A percentile compares a stretch with the other conserved stretches of the same genome.
phyloP scores from a whole-genome alignment of 2,329 filamentous ascomycete genomes.

The Fusarium torreyae region DNA sequence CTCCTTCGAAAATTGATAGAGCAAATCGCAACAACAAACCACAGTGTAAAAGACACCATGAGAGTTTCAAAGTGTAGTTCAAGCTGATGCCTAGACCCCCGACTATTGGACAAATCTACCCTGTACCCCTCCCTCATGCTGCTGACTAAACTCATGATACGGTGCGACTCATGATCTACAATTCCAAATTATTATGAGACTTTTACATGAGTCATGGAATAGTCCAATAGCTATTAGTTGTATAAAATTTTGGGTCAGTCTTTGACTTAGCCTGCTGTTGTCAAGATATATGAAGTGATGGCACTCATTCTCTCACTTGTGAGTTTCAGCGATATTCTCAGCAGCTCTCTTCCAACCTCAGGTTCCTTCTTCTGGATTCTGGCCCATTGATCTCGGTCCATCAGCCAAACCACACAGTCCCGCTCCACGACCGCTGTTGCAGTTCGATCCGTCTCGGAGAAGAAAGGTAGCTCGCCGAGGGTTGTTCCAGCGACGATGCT shows the following conservation, averaged over 20 bases:
- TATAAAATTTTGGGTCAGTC: conserved; percentile 1
- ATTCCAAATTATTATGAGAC: background rate
- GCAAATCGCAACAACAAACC: background rate
- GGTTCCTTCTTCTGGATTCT: conserved; percentile 79
- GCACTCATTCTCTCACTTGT: conserved; percentile 92
- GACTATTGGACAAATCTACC: background rate
- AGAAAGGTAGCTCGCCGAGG: conserved; percentile 96
- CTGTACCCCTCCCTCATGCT: background rate
- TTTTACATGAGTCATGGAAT: background rate
- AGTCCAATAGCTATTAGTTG: conserved; percentile 14
- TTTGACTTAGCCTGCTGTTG: conserved; percentile 60
- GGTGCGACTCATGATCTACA: background rate
- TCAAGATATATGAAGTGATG: conserved; percentile 71
- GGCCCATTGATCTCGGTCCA: conserved; percentile 81
- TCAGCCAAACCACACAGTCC: conserved; percentile 85
- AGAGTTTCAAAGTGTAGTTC: background rate
- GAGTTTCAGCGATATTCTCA: conserved; percentile 91
- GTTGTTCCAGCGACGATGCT: conserved; percentile 95
- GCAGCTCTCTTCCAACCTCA: conserved; percentile 85
- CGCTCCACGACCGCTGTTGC: conserved; percentile 88
- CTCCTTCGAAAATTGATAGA: no score
- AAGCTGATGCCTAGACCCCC: conserved; percentile 11
- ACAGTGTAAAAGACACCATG: background rate
- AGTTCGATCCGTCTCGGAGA: conserved; percentile 89
- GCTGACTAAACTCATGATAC: conserved; percentile 38